Evolutionary conservation across 108 stramenopile genomes (phyloP), one percentile per base, ranked within the genome.

Genomic region (Cyclotella atomus): DNA sequence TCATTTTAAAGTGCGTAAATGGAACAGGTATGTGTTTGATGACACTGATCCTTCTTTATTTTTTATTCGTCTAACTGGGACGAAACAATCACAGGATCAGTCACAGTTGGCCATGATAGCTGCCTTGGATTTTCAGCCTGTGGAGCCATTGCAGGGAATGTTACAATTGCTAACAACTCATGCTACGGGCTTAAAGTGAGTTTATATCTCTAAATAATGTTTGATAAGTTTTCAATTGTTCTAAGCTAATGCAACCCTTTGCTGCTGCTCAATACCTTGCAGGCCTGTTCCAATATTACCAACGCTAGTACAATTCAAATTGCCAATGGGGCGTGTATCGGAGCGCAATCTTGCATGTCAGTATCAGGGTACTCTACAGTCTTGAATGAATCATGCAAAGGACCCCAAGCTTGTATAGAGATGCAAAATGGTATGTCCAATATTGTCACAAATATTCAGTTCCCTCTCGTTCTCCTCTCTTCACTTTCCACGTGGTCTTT

Each of bases 141-240:
- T 57, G 29, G 1, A 2, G 56, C 1, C 29, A 9, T 2, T 1
- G 29, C 56, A 8, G 56, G 56, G 15, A 30, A 30, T 30, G 29
- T 57, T 12, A 14, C 28, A 2, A 57, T 57, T 57, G 56, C 5
- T 0, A 57, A 32, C 14, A 1, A 57, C 0, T 32, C 29, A 15
- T 57, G 56, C 10, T 57, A 57, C 20, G 56, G 56, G 28, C 30
- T 57, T 0, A 57, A 57, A 32, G n/a, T n/a, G n/a, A n/a, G n/a
- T n/a, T n/a, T n/a, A n/a, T n/a, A n/a, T n/a, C n/a, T n/a, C n/a
- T n/a, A n/a, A n/a, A n/a, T n/a, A n/a, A n/a, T n/a, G n/a, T n/a
- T n/a, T n/a, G n/a, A n/a, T n/a, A n/a, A n/a, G n/a, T n/a, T n/a
- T n/a, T n/a, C n/a, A n/a, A n/a, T n/a, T n/a, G n/a, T n/a, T n/a